Percentiles rank a stretch among this genome's conserved stretches.
These are phyloP conservation scores for Allium cepa DNA, from an alignment of 106 monocot species.

Conservation along the genomic window DNA sequence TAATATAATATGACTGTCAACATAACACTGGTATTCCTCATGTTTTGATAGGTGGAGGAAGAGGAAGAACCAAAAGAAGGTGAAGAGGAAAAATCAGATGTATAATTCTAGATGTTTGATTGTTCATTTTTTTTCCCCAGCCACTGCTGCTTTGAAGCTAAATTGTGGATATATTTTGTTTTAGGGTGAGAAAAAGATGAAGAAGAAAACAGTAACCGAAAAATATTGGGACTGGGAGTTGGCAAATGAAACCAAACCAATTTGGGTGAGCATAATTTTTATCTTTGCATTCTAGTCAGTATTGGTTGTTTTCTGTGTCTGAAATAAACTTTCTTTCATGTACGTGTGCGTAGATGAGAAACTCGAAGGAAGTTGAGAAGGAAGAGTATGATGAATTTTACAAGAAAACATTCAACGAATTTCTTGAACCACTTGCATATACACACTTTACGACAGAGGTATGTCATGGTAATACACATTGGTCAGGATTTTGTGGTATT, in stretches of 20 bases:
- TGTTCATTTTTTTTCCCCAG: not conserved
- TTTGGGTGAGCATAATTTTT: conserved; percentile 50
- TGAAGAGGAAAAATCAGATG: conserved; percentile 81
- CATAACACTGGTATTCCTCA: not conserved
- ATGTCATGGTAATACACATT: not conserved
- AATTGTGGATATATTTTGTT: conserved; percentile 4
- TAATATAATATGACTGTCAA: too few species aligned
- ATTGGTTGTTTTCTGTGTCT: not conserved
- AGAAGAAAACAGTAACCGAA: conserved; percentile 84
- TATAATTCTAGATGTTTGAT: conserved; percentile 1
- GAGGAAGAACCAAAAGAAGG: conserved; percentile 86
- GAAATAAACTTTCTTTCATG: not conserved
- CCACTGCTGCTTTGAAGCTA: not conserved
- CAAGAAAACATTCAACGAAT: conserved; percentile 95
- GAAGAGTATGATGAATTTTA: conserved; percentile 93
- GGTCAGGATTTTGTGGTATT: too few species aligned
- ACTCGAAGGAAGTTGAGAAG: conserved; percentile 78
- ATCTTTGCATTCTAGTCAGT: not conserved
- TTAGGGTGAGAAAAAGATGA: conserved; percentile 79
- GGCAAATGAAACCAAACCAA: conserved; percentile 97
- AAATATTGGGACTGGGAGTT: conserved; percentile 99
- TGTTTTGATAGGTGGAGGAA: conserved; percentile 64
- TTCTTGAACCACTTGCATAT: conserved; percentile 81
- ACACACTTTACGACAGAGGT: conserved; percentile 97
- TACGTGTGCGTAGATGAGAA: conserved; percentile 63